These are phyloP conservation scores for Trametes cinnabarina DNA, from an alignment of 768 basidiomycete species.

Conservation along the genomic window DNA sequence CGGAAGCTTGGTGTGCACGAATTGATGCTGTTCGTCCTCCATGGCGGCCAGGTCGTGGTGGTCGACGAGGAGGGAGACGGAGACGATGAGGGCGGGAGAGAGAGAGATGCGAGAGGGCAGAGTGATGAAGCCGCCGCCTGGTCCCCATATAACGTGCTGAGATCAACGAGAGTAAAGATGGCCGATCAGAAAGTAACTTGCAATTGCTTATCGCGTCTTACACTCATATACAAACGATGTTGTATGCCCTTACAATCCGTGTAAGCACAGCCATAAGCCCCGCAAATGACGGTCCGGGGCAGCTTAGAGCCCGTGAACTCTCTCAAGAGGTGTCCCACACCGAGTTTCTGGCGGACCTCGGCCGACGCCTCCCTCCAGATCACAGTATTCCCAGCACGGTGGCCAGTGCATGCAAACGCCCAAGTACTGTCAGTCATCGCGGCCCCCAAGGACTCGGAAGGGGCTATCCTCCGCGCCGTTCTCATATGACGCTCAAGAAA, in stretches of 20 bases:
- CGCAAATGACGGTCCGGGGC: too few species aligned
- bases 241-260: too few species aligned
- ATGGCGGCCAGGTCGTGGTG: constrained; percentile 12
- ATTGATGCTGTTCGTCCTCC: constrained; percentile 26
- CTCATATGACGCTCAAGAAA: constrained; percentile 1
- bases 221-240: too few species aligned
- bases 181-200: constrained; percentile 8
- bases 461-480: too few species aligned
- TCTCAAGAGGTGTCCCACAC: background rate
- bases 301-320: too few species aligned
- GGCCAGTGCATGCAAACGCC: too few species aligned
- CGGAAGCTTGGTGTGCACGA: constrained; percentile 26
- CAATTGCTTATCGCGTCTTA: too few species aligned
- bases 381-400: too few species aligned
- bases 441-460: too few species aligned
- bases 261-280: too few species aligned
- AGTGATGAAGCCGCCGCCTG: constrained; percentile 4
- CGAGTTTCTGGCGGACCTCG: constrained; percentile 5
- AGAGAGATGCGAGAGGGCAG: background rate
- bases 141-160: constrained; percentile 9
- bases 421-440: too few species aligned
- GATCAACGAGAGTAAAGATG: background rate
- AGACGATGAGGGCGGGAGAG: constrained; percentile 1
- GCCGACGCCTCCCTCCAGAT: too few species aligned
- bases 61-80: background rate